Evolutionary conservation across 176 grass and related monocot species (phyloP).

Genomic region (Raddia distichophylla): DNA sequence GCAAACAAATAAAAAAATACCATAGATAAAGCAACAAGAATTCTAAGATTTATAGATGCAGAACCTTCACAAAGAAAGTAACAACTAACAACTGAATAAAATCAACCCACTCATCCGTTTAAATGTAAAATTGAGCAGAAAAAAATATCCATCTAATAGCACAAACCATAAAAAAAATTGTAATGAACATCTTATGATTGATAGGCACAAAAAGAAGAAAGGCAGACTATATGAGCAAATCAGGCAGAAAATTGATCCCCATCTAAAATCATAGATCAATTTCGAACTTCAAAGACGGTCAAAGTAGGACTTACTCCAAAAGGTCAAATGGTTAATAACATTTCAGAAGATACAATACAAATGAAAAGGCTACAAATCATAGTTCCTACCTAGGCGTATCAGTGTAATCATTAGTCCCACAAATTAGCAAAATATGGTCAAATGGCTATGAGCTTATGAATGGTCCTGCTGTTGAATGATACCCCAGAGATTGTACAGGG

Average conservation of each 20-base stretch:
- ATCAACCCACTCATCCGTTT: not conserved
- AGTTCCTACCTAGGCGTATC: not conserved
- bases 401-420: not conserved
- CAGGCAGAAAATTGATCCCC: not conserved
- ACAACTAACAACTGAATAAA: constrained; percentile 9
- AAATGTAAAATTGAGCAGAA: not conserved
- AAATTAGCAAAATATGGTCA: not conserved
- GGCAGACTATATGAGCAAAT: not conserved
- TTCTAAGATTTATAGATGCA: not conserved
- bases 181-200: not conserved
- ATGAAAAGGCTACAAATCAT: not conserved
- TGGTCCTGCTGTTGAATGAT: not conserved
- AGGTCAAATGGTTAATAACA: not conserved
- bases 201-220: constrained; percentile 13
- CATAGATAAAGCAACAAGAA: not conserved
- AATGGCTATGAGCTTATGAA: not conserved
- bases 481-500: not conserved
- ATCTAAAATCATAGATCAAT: not conserved
- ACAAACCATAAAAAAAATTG: not conserved
- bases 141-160: not conserved
- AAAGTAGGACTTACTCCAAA: not conserved
- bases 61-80: constrained; percentile 8
- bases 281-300: not conserved
- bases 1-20: not conserved
- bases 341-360: not conserved